Evolutionary conservation across 345 rosid species (phyloP), one percentile per base, ranked within the genome.

Genomic region (Lepidium sativum): DNA sequence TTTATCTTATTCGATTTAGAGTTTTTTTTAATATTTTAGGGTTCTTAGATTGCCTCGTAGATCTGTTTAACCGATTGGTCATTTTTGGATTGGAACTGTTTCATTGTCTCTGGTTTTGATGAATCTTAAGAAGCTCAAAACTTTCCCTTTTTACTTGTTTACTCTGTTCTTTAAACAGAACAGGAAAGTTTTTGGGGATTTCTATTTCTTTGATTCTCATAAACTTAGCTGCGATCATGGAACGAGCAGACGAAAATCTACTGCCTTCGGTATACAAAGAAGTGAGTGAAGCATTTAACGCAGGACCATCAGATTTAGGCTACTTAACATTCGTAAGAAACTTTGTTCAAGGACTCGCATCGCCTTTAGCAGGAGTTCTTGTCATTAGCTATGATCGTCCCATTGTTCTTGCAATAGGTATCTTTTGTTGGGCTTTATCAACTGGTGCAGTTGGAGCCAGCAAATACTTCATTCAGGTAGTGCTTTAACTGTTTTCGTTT

Each of bases 391-490:
- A 87, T 61, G 95, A 90, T 60, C 94, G 97, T 9, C 99, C 97
- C n/a, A 75, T 84, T 0, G 88, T 94, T 75, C 92, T 90, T 60
- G 88, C 99, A 0, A 83, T 88, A 1, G 99, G 97, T 55, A 94
- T 88, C 53, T 59, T 94, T 4, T 87, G 87, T 75, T 94, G 99
- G 99, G 95, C 99, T 44, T 47, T 94, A 43, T 94, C 99, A 1
- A 94, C 99, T 50, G 96, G 97, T 62, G 99, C 96, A 0, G 99
- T 94, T 38, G 97, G 96, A 20, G 80, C 74, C 21, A 94, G 99
- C 81, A 82, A 66, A 21, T 79, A 66, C 60, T 94, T 94, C 70
- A 8, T 69, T 60, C 97, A 90, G 75, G 97, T 84, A n/a, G 2
- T 18, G 2, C n/a, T 11, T 18, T 12, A 8, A 44, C 8, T 25